Percentiles rank a stretch among this genome's conserved stretches.
Conservation (phyloP, 2,329 filamentous ascomycete genomes). For the Paraphaeosphaeria minitans region DNA sequence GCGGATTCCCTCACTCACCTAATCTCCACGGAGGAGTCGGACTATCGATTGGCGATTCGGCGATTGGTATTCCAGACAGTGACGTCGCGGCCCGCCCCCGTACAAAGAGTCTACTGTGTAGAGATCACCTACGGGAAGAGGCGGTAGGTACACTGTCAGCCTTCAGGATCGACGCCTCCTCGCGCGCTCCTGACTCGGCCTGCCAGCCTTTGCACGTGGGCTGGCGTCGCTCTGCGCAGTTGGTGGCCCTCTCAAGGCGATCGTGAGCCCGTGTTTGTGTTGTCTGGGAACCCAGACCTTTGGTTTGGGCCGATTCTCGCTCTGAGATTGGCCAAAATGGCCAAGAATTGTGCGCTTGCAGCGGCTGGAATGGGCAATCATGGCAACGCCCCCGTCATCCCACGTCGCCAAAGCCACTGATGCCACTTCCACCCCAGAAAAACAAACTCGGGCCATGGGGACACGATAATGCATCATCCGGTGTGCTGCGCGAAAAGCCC, state of each 20-base stretch:
- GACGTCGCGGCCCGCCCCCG: too few species aligned
- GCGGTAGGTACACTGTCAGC: too few species aligned
- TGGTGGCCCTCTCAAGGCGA: slow-evolving; percentile 22
- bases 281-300: slow-evolving; percentile 36
- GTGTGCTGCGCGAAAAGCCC: not conserved
- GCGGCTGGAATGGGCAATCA: slow-evolving; percentile 21
- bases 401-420: slow-evolving; percentile 19
- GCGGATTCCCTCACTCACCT: not conserved
- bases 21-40: not conserved
- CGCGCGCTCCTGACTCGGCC: slow-evolving; percentile 7
- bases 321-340: slow-evolving; percentile 34
- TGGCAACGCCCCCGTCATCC: slow-evolving; percentile 12
- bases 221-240: slow-evolving; percentile 18
- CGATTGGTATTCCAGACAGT: not conserved
- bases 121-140: too few species aligned
- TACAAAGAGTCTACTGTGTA: not conserved
- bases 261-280: slow-evolving; percentile 32
- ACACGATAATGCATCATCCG: slow-evolving; percentile 1
- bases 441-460: not conserved
- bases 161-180: slow-evolving; percentile 7
- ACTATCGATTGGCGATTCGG: not conserved
- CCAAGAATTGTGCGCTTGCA: slow-evolving; percentile 33
- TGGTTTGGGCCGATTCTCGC: slow-evolving; percentile 34
- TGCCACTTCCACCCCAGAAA: not conserved
- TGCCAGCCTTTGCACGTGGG: slow-evolving; percentile 23